Evolutionary conservation across 1,284 basidiomycete species (phyloP).

Genomic region (Tranzscheliella williamsii): DNA sequence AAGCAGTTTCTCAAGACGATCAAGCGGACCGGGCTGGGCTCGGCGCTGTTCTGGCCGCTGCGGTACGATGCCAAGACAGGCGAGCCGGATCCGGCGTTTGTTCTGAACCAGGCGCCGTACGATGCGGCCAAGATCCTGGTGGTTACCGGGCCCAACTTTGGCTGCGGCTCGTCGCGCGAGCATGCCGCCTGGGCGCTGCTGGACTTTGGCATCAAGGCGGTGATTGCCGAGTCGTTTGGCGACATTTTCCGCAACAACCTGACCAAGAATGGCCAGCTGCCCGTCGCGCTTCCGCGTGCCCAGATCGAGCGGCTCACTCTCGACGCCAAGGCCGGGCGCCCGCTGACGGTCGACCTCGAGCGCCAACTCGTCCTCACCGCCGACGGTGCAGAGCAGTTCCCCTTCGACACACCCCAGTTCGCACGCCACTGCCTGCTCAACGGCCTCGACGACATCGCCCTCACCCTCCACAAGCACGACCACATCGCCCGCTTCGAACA

Average conservation of each 20-base stretch:
- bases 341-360: constrained; percentile 53
- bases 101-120: constrained; percentile 54
- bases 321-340: constrained; percentile 52
- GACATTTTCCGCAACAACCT: constrained; percentile 59
- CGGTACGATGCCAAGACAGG: constrained; percentile 56
- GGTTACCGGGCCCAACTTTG: constrained; percentile 56
- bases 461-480: constrained; percentile 53
- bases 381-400: constrained; percentile 41
- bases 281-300: constrained; percentile 40
- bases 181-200: constrained; percentile 58
- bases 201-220: constrained; percentile 57
- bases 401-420: constrained; percentile 48
- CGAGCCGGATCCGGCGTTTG: constrained; percentile 44
- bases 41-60: constrained; percentile 54
- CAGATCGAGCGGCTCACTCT: constrained; percentile 42
- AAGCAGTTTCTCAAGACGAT: constrained; percentile 60
- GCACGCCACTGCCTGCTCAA: constrained; percentile 55
- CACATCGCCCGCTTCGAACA: constrained; percentile 45
- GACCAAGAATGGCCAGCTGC: constrained; percentile 57
- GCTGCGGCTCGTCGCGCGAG: constrained; percentile 56
- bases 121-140: constrained; percentile 51
- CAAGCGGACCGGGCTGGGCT: constrained; percentile 57
- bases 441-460: constrained; percentile 56
- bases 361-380: constrained; percentile 46
- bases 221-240: constrained; percentile 53